phyloP scores from a whole-genome alignment of 2,329 filamentous ascomycete species.

The Rachicladosporium sp. region DNA sequence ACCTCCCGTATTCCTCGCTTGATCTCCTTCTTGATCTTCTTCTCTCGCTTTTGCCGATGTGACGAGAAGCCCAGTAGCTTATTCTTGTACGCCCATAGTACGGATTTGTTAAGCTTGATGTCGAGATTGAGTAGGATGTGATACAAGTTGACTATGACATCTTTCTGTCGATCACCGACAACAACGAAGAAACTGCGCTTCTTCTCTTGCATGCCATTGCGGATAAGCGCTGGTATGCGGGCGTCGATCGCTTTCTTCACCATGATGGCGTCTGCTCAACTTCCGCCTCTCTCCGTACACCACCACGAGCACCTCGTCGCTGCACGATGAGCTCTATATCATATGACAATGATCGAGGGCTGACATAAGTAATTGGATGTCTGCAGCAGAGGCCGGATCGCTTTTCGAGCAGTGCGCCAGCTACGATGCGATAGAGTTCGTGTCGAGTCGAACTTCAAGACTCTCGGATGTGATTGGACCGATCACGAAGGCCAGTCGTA shows the following conservation, averaged over 20 bases:
- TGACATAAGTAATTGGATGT: too few species aligned
- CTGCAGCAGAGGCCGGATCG: too few species aligned
- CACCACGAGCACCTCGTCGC: too few species aligned
- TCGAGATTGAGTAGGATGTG: slow-evolving; percentile 85
- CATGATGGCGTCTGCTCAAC: slow-evolving; percentile 26
- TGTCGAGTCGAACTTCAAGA: too few species aligned
- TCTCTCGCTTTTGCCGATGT: slow-evolving; percentile 94
- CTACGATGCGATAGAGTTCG: too few species aligned
- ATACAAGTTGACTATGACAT: slow-evolving; percentile 90
- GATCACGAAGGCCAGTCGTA: too few species aligned
- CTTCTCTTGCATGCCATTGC: slow-evolving; percentile 87
- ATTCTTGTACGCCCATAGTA: slow-evolving; percentile 98
- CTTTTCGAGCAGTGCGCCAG: too few species aligned
- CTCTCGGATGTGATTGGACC: too few species aligned
- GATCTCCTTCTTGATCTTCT: slow-evolving; percentile 97
- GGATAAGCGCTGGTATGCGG: slow-evolving; percentile 80
- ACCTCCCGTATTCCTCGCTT: slow-evolving; percentile 86
- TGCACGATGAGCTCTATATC: too few species aligned
- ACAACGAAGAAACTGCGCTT: slow-evolving; percentile 97
- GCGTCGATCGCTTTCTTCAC: slow-evolving; percentile 57
- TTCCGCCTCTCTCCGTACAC: too few species aligned
- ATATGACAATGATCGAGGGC: too few species aligned
- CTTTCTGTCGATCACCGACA: slow-evolving; percentile 86
- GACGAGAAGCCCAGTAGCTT: slow-evolving; percentile 89
- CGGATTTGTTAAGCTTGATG: slow-evolving; percentile 88